Evolutionary conservation across 192 early-diverging fungal species (phyloP).

Genomic region (Ambispora gerdemannii): DNA sequence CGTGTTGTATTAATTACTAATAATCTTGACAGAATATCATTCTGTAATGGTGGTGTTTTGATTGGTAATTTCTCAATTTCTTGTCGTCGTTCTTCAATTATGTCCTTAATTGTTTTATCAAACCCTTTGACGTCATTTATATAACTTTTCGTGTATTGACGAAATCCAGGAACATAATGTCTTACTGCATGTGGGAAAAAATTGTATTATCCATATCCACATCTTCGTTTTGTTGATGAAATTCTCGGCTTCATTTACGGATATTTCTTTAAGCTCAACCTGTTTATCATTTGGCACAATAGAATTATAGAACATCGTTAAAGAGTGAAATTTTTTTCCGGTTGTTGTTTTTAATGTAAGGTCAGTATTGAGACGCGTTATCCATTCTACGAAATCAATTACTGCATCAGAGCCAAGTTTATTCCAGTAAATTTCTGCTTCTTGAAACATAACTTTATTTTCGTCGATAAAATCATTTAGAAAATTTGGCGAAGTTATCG

Average conservation of each 20-base stretch:
- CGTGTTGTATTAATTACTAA: constrained; percentile 2
- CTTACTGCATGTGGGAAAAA: background rate
- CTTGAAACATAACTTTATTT: background rate
- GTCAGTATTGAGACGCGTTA: background rate
- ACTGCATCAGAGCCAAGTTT: background rate
- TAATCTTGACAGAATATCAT: constrained; percentile 15
- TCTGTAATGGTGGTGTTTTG: background rate
- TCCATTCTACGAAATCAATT: background rate
- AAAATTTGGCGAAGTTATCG: background rate
- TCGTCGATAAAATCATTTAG: background rate
- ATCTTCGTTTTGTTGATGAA: no score
- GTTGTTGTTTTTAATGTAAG: background rate
- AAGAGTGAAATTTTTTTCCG: background rate
- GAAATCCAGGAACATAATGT: background rate
- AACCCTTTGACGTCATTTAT: background rate
- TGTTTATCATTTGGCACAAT: background rate
- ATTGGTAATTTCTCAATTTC: constrained; percentile 1
- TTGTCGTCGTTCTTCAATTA: constrained; percentile 4
- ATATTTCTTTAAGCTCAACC: background rate
- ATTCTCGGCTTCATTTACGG: background rate
- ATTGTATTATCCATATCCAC: background rate
- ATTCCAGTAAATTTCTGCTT: background rate
- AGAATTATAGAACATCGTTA: background rate
- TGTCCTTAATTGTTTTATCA: background rate
- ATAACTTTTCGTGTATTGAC: background rate